Evolutionary conservation across 805 yeast species (phyloP), one percentile per base, ranked within the genome.

Genomic region (Suhomyces vadensis): DNA sequence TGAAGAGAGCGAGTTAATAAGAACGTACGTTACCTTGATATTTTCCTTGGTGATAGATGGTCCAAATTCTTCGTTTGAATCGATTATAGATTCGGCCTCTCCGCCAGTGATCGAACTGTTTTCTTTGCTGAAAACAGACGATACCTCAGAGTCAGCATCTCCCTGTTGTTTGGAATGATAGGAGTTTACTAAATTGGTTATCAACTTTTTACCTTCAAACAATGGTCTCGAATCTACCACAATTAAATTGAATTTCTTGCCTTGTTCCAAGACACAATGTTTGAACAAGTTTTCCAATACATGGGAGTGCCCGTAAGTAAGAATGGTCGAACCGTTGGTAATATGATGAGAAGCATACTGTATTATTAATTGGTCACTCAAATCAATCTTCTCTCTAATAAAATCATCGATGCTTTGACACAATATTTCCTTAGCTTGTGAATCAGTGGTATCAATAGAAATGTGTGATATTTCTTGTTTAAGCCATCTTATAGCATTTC

Each of bases 401-500:
- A 87, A 94, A 33, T 77, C 82, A 51, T 87, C 91, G 53, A 94
- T 91, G 51, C 79, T 78, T 38, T 75, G 82, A 46, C 79, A 66
- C 44, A 94, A 72, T 26, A 74, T 68, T 10, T 60, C 64, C 59
- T 88, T 90, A 21, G 97, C 96, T 24, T 76, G 77, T 13, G 65
- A 72, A 45, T 86, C 94, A 21, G 74, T 63, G 23, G 81, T 71
- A 50, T 87, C 95, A 44, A 91, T 82, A 46, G 90, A 83, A 39
- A 92, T 80, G 35, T 79, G 75, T 0, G 97, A 82, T 43, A 94
- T 92, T 62, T 87, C 92, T 69, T 92, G 98, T 60, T 94, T 94
- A 51, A 94, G 75, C 97, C 97, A 91, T 56, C 99, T 81, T 53
- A 94, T 94, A 2, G 97, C 92, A 69, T 91, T 94, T 43, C 99